Evolutionary conservation across 1,284 basidiomycete genomes (phyloP).

Genomic region (Thelephora terrestris): DNA sequence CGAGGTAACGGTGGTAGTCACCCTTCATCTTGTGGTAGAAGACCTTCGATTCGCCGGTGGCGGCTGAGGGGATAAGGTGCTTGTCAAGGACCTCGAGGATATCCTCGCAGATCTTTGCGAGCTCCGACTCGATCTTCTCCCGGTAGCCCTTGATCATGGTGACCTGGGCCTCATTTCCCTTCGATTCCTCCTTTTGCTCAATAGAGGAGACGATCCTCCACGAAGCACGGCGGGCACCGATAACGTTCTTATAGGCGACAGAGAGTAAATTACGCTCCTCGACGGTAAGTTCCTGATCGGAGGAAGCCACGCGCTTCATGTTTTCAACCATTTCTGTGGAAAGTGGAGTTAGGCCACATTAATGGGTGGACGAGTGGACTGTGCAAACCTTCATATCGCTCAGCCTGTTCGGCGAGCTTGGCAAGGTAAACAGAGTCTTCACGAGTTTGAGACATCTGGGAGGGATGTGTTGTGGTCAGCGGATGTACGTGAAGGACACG

Average conservation of each 20-base stretch:
- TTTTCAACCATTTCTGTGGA: conserved; percentile 92
- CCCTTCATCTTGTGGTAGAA: conserved; percentile 99
- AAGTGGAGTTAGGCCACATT: conserved; percentile 6
- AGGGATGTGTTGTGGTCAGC: conserved; percentile 5
- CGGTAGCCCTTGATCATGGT: conserved; percentile 98
- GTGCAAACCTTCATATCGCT: conserved; percentile 91
- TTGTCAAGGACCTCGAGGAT: conserved; percentile 98
- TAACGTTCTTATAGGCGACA: conserved; percentile 99
- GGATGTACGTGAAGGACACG: conserved; percentile 16
- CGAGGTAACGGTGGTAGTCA: conserved; percentile 99
- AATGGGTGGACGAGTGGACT: conserved; percentile 4
- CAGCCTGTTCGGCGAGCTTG: conserved; percentile 98
- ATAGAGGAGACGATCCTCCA: conserved; percentile 99
- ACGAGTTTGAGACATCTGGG: conserved; percentile 75
- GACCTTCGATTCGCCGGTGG: conserved; percentile 97
- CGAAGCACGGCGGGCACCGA: conserved; percentile 96
- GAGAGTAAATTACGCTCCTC: conserved; percentile 99
- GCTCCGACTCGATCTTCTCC: conserved; percentile 97
- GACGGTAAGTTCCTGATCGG: conserved; percentile 96
- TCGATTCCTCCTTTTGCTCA: conserved; percentile 99
- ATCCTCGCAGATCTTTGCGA: conserved; percentile 99
- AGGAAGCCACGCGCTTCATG: conserved; percentile 97
- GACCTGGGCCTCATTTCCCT: conserved; percentile 97
- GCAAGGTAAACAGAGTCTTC: conserved; percentile 99
- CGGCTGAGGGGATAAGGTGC: conserved; percentile 98